Conservation (phyloP, 148 eudicot species). For the Silene latifolia region DNA sequence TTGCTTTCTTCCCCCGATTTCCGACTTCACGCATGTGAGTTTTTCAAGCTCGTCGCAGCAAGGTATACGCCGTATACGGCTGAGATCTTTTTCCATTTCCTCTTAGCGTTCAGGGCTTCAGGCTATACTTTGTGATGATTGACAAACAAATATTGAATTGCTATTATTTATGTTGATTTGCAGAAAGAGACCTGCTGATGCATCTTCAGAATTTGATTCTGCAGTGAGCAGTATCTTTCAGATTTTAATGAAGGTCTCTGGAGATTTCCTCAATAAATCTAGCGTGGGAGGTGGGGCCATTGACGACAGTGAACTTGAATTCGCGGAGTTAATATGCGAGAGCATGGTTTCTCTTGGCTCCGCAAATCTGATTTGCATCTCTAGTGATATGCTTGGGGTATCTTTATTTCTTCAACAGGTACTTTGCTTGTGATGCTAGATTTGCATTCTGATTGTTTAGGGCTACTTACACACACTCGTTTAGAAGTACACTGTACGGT, state of each 20-base stretch:
- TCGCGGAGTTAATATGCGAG: constrained; percentile 81
- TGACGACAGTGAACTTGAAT: constrained; percentile 72
- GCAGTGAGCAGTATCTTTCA: constrained; percentile 69
- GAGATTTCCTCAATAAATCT: constrained; percentile 71
- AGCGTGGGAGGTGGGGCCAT: constrained; percentile 39
- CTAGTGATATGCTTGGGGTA: constrained; percentile 44
- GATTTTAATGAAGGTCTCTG: constrained; percentile 65
- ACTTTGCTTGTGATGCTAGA: constrained; percentile 13
- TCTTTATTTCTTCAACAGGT: constrained; percentile 84
- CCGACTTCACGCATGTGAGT: constrained; percentile 94
- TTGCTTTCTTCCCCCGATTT: constrained; percentile 93
- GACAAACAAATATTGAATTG: not conserved
- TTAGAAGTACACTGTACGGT: not conserved
- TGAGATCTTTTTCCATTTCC: constrained; percentile 7
- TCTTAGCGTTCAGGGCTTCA: not conserved
- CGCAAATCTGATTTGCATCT: constrained; percentile 72
- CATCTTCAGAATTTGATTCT: constrained; percentile 69
- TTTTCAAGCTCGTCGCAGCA: constrained; percentile 81
- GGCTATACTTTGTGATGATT: constrained; percentile 6
- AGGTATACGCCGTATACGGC: constrained; percentile 63
- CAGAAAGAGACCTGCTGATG: constrained; percentile 93
- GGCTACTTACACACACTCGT: not conserved
- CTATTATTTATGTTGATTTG: constrained; percentile 24
- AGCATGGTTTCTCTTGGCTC: constrained; percentile 90
- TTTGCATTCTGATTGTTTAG: constrained; percentile 2